Evolutionary conservation across 2,329 filamentous ascomycete genomes (phyloP), one percentile per base, ranked within the genome.

Genomic region (Trichoderma sp.): DNA sequence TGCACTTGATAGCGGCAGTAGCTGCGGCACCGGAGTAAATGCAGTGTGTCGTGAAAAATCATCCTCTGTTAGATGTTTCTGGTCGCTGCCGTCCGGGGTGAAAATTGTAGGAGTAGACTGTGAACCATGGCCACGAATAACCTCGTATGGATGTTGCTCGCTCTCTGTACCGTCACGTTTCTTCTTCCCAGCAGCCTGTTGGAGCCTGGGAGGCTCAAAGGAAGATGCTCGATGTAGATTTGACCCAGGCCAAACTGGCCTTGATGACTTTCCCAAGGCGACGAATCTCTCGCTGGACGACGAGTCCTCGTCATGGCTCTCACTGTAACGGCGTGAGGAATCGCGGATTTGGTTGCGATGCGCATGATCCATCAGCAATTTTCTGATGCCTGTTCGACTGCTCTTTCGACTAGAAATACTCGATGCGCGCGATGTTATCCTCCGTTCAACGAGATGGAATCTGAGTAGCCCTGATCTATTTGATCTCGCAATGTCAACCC

Each of bases 341-440:
- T 15, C 21, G 15, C 24, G 57, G 28, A 30, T 44, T 39, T 21
- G 17, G 41, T 59, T 12, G n/a, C 44, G 44, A 7, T 41, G 7
- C n/a, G 45, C 30, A 21, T 50, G n/a, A 41, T 59, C 44, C 15
- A 59, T 17, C 10, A 59, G 14, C 4, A 48, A n/a, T 9, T 30
- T n/a, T 48, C 12, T 59, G 5, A 59, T 59, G 15, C 57, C 44
- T 21, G 57, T 41, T 19, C 21, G 57, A 17, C 21, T 60, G n/a
- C 57, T 60, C 3, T 30, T 50, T 12, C 21, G 19, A 19, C 57
- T 60, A 7, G 30, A 60, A 5, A 50, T 6, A 41, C 57, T 60
- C 34, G 57, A 60, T 43, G 45, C 26, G 34, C 57, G 57, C 2
- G 57, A 59, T 15, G 44, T 10, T 41, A 21, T 21, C 41, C 10